These are phyloP conservation scores for Pseudophaeomoniella oleicola DNA, from an alignment of 2,329 filamentous ascomycete genomes.

Conservation along the genomic window DNA sequence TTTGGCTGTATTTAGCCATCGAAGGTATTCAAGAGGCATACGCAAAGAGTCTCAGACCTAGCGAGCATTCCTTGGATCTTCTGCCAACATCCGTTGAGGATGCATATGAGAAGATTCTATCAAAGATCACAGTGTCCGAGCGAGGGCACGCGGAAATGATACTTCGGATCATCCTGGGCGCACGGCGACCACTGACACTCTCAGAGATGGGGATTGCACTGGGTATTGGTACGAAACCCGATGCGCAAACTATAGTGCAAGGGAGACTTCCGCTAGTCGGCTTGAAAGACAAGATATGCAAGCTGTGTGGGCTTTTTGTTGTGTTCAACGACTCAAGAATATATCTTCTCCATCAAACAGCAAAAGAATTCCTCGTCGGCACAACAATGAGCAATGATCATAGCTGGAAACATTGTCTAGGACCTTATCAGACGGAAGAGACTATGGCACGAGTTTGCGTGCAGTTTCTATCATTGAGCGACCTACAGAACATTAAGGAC, in stretches of 20 bases:
- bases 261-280: conserved; percentile 1
- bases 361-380: conserved; percentile 13
- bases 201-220: conserved; percentile 8
- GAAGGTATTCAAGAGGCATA: conserved; percentile 6
- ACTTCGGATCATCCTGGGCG: conserved; percentile 10
- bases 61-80: conserved; percentile 4
- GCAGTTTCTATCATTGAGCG: neutral
- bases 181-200: conserved; percentile 7
- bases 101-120: conserved; percentile 11
- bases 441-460: conserved; percentile 5
- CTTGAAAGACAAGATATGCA: conserved; percentile 4
- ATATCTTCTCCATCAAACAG: conserved; percentile 16
- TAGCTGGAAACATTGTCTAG: conserved; percentile 1
- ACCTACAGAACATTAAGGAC: neutral
- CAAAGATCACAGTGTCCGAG: conserved; percentile 1
- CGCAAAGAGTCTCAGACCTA: conserved; percentile 4
- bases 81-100: conserved; percentile 7
- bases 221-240: conserved; percentile 2
- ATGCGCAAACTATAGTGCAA: conserved; percentile 2
- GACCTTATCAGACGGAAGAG: conserved; percentile 2
- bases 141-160: conserved; percentile 4
- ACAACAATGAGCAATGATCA: neutral
- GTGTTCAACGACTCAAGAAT: conserved; percentile 11
- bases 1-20: conserved; percentile 13
- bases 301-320: conserved; percentile 14